These are phyloP conservation scores for Theobroma grandiflorum DNA, from an alignment of 441 rosid species.

Conservation along the genomic window DNA sequence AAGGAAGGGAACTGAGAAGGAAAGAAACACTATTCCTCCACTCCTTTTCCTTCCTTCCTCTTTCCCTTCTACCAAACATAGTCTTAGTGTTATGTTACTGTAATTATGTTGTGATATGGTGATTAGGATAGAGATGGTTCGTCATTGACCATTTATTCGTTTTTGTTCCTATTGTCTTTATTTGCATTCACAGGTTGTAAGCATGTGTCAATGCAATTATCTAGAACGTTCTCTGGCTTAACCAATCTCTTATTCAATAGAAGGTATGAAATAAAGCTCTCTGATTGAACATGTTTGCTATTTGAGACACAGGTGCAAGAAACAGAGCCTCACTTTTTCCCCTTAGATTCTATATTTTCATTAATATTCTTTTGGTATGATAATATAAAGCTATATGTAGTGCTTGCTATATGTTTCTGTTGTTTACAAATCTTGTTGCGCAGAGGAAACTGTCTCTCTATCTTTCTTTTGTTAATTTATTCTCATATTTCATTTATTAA, in stretches of 20 bases:
- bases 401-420: background rate
- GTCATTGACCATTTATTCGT: background rate
- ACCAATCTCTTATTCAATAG: slow-evolving; percentile 71
- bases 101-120: background rate
- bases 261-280: slow-evolving; percentile 53
- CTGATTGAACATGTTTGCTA: slow-evolving; percentile 9
- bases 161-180: background rate
- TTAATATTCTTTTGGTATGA: background rate
- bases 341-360: background rate
- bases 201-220: slow-evolving; percentile 70
- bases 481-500: background rate
- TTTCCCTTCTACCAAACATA: no score
- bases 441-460: background rate
- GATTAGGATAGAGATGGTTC: background rate
- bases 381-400: background rate
- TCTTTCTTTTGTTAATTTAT: slow-evolving; percentile 4
- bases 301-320: background rate
- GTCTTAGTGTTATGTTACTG: background rate
- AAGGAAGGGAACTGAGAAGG: no score
- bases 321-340: background rate
- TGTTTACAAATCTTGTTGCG: background rate
- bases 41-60: no score
- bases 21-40: no score
- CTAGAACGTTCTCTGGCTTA: slow-evolving; percentile 69
- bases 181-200: slow-evolving; percentile 48